These are phyloP conservation scores for Trichoderma sp. DNA, from an alignment of 2,329 filamentous ascomycete species.

Conservation along the genomic window DNA sequence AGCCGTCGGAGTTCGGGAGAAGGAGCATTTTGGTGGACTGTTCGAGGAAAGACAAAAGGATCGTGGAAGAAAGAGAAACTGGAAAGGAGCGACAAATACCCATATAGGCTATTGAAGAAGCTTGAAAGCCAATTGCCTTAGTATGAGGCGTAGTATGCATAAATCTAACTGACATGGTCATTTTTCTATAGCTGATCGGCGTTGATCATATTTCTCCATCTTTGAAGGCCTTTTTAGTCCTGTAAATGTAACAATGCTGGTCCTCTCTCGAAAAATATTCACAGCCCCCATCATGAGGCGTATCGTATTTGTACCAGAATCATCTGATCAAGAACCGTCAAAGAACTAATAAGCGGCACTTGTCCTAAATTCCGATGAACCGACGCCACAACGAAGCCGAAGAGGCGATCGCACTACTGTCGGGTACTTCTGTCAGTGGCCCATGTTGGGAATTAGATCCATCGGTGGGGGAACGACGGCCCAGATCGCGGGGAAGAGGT, in stretches of 20 bases:
- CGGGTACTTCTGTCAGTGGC: slow-evolving; percentile 6
- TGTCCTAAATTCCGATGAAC: background rate
- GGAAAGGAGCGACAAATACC: background rate
- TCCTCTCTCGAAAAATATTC: too few species aligned
- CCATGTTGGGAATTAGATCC: background rate
- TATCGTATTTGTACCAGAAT: background rate
- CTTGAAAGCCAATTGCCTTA: background rate
- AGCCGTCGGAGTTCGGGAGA: slow-evolving; percentile 2
- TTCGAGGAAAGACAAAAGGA: background rate
- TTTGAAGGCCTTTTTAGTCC: background rate
- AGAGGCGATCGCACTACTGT: background rate
- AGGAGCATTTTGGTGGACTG: background rate
- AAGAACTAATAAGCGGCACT: background rate
- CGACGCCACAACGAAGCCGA: background rate
- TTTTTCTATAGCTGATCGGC: background rate
- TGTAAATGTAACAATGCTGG: background rate
- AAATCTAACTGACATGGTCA: background rate
- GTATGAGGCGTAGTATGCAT: slow-evolving; percentile 1
- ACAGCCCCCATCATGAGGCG: background rate
- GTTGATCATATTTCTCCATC: too few species aligned
- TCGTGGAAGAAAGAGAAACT: background rate
- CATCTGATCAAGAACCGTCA: background rate
- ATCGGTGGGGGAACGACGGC: background rate
- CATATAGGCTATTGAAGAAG: background rate
- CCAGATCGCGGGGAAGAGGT: slow-evolving; percentile 11